These are phyloP conservation scores for Hyparrhenia diplandra DNA, from an alignment of 176 grass and related monocot species.

Conservation along the genomic window DNA sequence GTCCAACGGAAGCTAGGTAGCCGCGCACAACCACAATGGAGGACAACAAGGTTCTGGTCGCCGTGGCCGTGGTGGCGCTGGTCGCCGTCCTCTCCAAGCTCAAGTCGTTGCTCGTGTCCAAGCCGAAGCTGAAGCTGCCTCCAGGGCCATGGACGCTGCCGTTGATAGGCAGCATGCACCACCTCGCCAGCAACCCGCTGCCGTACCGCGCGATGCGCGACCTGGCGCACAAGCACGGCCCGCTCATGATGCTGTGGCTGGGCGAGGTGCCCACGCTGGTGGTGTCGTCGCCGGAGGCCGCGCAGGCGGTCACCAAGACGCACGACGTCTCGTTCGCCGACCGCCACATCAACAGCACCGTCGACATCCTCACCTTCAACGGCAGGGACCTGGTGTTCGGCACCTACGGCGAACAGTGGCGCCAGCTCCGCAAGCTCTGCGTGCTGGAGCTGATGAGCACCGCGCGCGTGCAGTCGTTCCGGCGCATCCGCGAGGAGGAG, in stretches of 20 bases:
- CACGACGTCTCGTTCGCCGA: conserved; percentile 1
- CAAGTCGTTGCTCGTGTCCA: background rate
- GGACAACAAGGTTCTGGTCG: background rate
- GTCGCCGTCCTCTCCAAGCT: conserved; percentile 9
- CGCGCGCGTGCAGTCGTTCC: conserved; percentile 1
- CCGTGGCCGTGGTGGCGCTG: background rate
- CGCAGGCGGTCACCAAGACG: background rate
- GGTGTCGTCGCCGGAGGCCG: conserved; percentile 9
- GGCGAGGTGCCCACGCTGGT: conserved; percentile 27
- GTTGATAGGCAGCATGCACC: conserved; percentile 21
- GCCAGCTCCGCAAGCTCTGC: conserved; percentile 26
- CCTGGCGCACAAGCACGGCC: conserved; percentile 2
- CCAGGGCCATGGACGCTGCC: conserved; percentile 19
- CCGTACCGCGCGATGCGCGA: background rate
- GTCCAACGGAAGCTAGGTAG: too few species aligned
- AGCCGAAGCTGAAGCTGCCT: background rate
- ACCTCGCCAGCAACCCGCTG: background rate
- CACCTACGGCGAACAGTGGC: conserved; percentile 22
- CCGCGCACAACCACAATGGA: conserved; percentile 6
- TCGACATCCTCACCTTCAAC: background rate
- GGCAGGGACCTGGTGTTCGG: conserved; percentile 1
- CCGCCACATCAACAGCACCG: background rate
- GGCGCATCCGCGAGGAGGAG: conserved; percentile 12
- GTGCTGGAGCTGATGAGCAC: conserved; percentile 16
- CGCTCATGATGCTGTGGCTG: background rate